Conservation (phyloP, 2,329 filamentous ascomycete species). For the Diaporthe citriasiana region DNA sequence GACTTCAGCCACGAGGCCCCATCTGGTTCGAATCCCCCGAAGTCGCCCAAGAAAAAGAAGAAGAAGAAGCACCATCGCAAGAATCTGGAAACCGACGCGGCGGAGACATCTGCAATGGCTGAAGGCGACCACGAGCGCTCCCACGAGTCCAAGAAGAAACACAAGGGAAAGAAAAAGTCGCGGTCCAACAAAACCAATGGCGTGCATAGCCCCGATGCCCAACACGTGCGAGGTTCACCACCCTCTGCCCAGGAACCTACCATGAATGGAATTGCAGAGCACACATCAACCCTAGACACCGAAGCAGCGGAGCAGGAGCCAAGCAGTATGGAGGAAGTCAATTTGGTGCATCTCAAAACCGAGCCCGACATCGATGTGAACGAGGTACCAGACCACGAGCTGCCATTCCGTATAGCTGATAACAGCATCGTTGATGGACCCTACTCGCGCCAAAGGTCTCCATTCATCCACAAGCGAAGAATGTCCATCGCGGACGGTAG, state of each 20-base stretch:
- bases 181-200: not conserved
- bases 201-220: not conserved
- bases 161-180: slow-evolving; percentile 13
- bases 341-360: not conserved
- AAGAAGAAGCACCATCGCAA: slow-evolving; percentile 30
- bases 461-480: slow-evolving; percentile 38
- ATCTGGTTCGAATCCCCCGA: not conserved
- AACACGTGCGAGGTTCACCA: slow-evolving; percentile 15
- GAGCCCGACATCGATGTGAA: not conserved
- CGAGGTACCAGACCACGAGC: not conserved
- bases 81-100: not conserved
- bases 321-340: not conserved
- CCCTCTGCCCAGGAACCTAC: slow-evolving; percentile 33
- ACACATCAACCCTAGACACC: not conserved
- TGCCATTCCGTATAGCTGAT: not conserved
- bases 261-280: not conserved
- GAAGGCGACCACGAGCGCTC: not conserved
- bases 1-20: not conserved
- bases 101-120: not conserved
- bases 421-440: slow-evolving; percentile 12
- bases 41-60: slow-evolving; percentile 32
- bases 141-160: slow-evolving; percentile 12
- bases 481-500: not conserved
- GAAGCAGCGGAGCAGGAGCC: not conserved
- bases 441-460: not conserved